Percentiles rank a stretch among this genome's conserved stretches.
Evolutionary conservation across 805 yeast species (phyloP).

Genomic region (Candida succiphila): DNA sequence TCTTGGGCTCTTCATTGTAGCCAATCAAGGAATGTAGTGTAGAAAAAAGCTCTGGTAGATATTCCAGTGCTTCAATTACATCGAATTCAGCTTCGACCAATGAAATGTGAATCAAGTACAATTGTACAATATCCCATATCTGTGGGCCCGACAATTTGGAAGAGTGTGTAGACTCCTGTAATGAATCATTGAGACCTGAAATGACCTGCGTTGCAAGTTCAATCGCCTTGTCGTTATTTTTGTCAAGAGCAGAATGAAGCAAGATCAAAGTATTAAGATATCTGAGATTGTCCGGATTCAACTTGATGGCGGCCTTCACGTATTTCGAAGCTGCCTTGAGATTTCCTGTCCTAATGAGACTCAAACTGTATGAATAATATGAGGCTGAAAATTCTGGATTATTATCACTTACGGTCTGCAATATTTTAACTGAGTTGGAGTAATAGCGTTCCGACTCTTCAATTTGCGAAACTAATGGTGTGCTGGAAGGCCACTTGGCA

Average conservation of each 20-base stretch:
- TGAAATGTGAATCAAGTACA: slow-evolving; percentile 68
- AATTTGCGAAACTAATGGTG: no score
- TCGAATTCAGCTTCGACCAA: slow-evolving; percentile 58
- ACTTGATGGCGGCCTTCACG: slow-evolving; percentile 36
- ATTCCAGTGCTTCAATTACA: slow-evolving; percentile 45
- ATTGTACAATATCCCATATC: slow-evolving; percentile 46
- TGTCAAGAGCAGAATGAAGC: slow-evolving; percentile 53
- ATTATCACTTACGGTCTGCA: slow-evolving; percentile 4
- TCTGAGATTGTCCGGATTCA: slow-evolving; percentile 44
- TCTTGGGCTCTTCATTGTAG: background rate
- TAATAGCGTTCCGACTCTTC: no score
- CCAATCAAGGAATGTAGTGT: slow-evolving; percentile 30
- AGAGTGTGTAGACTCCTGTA: slow-evolving; percentile 32
- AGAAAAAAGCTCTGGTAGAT: slow-evolving; percentile 56
- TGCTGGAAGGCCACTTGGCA: no score
- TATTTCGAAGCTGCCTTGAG: slow-evolving; percentile 32
- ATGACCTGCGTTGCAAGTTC: slow-evolving; percentile 48
- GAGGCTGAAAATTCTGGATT: slow-evolving; percentile 14
- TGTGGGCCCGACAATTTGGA: slow-evolving; percentile 7
- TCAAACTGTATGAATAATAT: slow-evolving; percentile 37
- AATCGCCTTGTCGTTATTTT: slow-evolving; percentile 18
- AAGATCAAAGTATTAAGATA: slow-evolving; percentile 62
- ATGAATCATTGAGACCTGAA: slow-evolving; percentile 22
- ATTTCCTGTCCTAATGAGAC: slow-evolving; percentile 33
- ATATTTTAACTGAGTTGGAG: slow-evolving; percentile 5